Evolutionary conservation across 352 stramenopile genomes (phyloP).

Genomic region (Phytopythium boreale): DNA sequence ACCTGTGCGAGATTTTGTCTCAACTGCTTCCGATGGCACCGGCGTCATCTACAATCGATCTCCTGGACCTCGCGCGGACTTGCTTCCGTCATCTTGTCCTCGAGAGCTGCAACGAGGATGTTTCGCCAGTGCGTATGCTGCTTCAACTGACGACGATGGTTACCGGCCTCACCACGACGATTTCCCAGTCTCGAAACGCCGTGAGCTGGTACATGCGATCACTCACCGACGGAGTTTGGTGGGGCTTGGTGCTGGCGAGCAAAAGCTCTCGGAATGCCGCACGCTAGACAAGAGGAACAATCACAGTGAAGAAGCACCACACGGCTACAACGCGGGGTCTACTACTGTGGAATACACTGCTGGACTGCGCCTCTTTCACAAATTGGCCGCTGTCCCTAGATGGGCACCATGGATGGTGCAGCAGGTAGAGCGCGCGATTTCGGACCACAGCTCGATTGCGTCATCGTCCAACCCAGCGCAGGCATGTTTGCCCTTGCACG

Average conservation of each 20-base stretch:
- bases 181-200: conserved; percentile 15
- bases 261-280: too few relatives aligned
- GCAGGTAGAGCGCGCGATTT: conserved; percentile 1
- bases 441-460: not conserved
- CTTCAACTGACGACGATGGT: not conserved
- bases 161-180: not conserved
- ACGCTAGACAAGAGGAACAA: not conserved
- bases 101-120: not conserved
- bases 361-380: conserved; percentile 27
- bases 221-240: conserved; percentile 7
- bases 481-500: not conserved
- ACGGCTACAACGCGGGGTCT: not conserved
- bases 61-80: conserved; percentile 7
- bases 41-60: conserved; percentile 6
- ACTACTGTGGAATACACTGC: conserved; percentile 2
- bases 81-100: not conserved
- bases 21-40: conserved; percentile 18
- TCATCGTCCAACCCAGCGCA: not conserved
- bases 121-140: not conserved
- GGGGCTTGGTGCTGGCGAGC: not conserved
- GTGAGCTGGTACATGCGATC: conserved; percentile 19
- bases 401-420: conserved; percentile 19
- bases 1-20: conserved; percentile 28
- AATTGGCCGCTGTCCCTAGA: conserved; percentile 9
- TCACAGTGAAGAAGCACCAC: not conserved